These are phyloP conservation scores for Candida qinlingensis DNA, from an alignment of 805 yeast genomes.

Conservation along the genomic window DNA sequence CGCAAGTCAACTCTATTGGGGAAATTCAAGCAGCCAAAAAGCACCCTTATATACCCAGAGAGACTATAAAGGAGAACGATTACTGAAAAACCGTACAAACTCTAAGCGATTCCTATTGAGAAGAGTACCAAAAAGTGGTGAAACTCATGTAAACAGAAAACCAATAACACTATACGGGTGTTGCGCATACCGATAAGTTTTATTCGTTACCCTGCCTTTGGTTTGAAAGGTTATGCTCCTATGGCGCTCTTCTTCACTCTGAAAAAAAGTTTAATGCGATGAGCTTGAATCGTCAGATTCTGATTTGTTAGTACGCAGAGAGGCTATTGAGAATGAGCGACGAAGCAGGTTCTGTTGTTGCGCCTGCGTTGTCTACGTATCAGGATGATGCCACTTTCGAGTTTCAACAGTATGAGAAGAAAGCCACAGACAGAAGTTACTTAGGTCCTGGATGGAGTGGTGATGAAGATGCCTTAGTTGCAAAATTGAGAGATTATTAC, in stretches of 20 bases:
- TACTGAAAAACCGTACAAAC: too few relatives aligned
- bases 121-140: background rate
- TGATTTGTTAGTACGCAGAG: background rate
- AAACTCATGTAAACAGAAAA: background rate
- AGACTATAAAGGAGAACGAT: too few relatives aligned
- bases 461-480: background rate
- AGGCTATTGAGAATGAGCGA: background rate
- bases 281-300: background rate
- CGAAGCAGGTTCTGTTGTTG: slow-evolving; percentile 27
- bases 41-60: too few relatives aligned
- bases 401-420: slow-evolving; percentile 37
- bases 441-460: slow-evolving; percentile 25
- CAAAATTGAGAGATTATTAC: slow-evolving; percentile 47
- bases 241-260: too few relatives aligned
- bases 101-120: too few relatives aligned
- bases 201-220: background rate
- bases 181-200: background rate
- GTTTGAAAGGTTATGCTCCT: too few relatives aligned
- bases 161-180: background rate
- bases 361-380: slow-evolving; percentile 72
- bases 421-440: slow-evolving; percentile 24
- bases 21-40: too few relatives aligned
- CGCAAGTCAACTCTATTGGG: too few relatives aligned
- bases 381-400: slow-evolving; percentile 57
- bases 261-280: background rate